phyloP scores from a whole-genome alignment of 2,329 filamentous ascomycete genomes.

The Amesomyces nigricolor region DNA sequence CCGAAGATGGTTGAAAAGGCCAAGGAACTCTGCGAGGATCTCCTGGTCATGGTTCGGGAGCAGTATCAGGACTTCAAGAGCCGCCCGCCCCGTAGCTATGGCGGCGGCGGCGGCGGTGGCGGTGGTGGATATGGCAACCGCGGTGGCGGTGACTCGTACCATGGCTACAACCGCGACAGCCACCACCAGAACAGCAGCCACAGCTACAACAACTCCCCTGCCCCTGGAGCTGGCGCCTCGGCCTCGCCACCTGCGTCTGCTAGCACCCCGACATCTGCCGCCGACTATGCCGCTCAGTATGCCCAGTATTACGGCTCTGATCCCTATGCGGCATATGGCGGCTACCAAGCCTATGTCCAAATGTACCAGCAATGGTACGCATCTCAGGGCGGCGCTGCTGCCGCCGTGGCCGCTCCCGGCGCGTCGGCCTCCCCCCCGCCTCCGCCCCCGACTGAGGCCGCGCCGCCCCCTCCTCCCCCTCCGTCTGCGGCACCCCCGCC shows the following conservation, averaged over 20 bases:
- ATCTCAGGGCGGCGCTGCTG: slow-evolving; percentile 41
- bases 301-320: slow-evolving; percentile 71
- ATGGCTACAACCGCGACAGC: slow-evolving; percentile 27
- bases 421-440: slow-evolving; percentile 51
- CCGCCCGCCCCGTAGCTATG: slow-evolving; percentile 58
- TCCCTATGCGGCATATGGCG: slow-evolving; percentile 86
- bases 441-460: slow-evolving; percentile 52
- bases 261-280: slow-evolving; percentile 38
- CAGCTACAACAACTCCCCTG: slow-evolving; percentile 36
- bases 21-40: slow-evolving; percentile 81
- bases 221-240: slow-evolving; percentile 34
- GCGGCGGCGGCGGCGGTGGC: slow-evolving; percentile 25
- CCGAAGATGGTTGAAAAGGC: slow-evolving; percentile 78
- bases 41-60: slow-evolving; percentile 78
- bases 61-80: slow-evolving; percentile 91
- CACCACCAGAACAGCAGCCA: slow-evolving; percentile 36
- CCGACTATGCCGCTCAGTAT: slow-evolving; percentile 75
- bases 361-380: slow-evolving; percentile 70
- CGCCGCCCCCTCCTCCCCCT: slow-evolving; percentile 59
- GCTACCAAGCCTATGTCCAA: slow-evolving; percentile 70
- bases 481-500: slow-evolving; percentile 53
- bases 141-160: slow-evolving; percentile 36
- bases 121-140: slow-evolving; percentile 34
- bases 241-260: slow-evolving; percentile 39
- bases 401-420: slow-evolving; percentile 42